phyloP scores from a whole-genome alignment of 106 monocot species.

The Apostasia shenzhenica region DNA sequence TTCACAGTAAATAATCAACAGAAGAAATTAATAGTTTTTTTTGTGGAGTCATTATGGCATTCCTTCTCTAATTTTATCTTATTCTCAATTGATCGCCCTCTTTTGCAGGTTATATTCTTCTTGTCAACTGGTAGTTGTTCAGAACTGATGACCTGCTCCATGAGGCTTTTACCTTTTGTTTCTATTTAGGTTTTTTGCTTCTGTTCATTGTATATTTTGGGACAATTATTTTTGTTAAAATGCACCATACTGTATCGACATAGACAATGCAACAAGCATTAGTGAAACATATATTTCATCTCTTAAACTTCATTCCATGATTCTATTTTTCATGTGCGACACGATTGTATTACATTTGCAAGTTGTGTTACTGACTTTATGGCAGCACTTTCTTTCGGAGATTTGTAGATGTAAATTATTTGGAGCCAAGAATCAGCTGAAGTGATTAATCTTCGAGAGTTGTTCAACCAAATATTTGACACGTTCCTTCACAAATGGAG shows the following conservation, averaged over 20 bases:
- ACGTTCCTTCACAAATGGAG: slow-evolving; percentile 54
- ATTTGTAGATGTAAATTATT: slow-evolving; percentile 27
- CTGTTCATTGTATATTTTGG: slow-evolving; percentile 49
- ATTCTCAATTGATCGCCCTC: not conserved
- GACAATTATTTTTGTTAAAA: slow-evolving; percentile 37
- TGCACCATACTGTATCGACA: slow-evolving; percentile 49
- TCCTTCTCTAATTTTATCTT: not conserved
- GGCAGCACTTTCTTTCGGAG: slow-evolving; percentile 29
- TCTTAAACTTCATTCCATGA: slow-evolving; percentile 32
- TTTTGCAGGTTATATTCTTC: slow-evolving; percentile 17
- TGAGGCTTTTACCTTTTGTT: slow-evolving; percentile 36
- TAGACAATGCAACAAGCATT: slow-evolving; percentile 46
- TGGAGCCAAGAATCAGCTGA: slow-evolving; percentile 34
- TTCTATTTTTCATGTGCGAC: slow-evolving; percentile 29
- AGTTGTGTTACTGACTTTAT: slow-evolving; percentile 32
- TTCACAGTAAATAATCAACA: too few species aligned
- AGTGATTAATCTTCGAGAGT: slow-evolving; percentile 35
- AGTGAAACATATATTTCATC: slow-evolving; percentile 32
- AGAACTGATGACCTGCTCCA: slow-evolving; percentile 28
- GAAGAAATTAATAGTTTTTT: too few species aligned
- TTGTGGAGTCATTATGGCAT: too few species aligned
- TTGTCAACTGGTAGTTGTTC: slow-evolving; percentile 15
- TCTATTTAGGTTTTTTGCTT: slow-evolving; percentile 49
- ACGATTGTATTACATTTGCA: slow-evolving; percentile 16
- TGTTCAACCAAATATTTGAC: slow-evolving; percentile 44